Evolutionary conservation across 352 stramenopile species (phyloP).

Genomic region (Globisporangium rhizosaccharum): DNA sequence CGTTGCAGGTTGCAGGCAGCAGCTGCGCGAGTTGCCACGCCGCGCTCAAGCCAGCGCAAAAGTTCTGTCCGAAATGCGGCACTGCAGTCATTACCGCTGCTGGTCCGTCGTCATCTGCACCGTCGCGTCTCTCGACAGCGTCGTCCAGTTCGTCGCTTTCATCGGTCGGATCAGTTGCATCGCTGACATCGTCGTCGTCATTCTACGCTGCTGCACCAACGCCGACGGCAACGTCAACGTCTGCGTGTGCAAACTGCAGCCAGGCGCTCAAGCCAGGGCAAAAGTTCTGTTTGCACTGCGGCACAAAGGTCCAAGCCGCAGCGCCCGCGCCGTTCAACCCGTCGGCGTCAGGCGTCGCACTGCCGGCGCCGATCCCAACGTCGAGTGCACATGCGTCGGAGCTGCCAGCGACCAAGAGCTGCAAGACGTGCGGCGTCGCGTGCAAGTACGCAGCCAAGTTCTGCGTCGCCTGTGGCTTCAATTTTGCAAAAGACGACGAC

Average conservation of each 20-base stretch:
- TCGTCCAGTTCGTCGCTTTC: constrained; percentile 29
- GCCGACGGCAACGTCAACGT: constrained; percentile 7
- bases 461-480: constrained; percentile 75
- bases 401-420: constrained; percentile 49
- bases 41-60: constrained; percentile 57
- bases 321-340: constrained; percentile 21
- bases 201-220: constrained; percentile 4
- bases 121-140: constrained; percentile 10
- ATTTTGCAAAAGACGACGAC: constrained; percentile 72
- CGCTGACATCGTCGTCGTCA: constrained; percentile 14
- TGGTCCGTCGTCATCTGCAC: constrained; percentile 2
- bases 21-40: constrained; percentile 42
- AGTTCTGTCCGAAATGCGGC: constrained; percentile 79
- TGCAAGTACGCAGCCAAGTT: constrained; percentile 82
- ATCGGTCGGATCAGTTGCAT: constrained; percentile 17
- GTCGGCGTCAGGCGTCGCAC: constrained; percentile 27
- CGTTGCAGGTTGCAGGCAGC: constrained; percentile 12
- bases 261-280: constrained; percentile 48
- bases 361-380: constrained; percentile 54
- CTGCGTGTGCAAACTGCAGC: constrained; percentile 39
- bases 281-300: constrained; percentile 80
- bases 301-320: constrained; percentile 39
- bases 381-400: constrained; percentile 27
- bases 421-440: constrained; percentile 50
- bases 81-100: constrained; percentile 18